Evolutionary conservation across 2,329 filamentous ascomycete species (phyloP).

Genomic region (Trichoderma koningiopsis): DNA sequence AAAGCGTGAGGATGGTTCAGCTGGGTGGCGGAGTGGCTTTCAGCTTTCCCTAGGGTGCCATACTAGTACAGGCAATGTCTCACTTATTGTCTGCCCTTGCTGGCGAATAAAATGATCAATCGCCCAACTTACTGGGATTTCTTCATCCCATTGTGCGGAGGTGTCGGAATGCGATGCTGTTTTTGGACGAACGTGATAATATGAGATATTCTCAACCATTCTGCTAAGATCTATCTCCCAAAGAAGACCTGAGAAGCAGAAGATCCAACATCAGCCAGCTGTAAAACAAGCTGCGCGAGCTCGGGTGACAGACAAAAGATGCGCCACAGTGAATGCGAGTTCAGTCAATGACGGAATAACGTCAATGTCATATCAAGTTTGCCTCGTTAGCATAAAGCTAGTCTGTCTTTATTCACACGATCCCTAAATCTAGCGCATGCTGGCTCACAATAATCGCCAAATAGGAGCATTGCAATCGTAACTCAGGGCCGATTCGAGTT

Average conservation of each 20-base stretch:
- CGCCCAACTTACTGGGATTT: neutral
- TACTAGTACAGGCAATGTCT: neutral
- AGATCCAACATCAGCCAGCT: neutral
- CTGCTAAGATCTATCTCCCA: neutral
- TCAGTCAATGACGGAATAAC: neutral
- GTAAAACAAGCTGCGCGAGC: neutral
- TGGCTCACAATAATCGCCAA: neutral
- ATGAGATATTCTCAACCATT: neutral
- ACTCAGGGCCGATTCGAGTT: constrained; percentile 13
- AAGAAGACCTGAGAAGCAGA: neutral
- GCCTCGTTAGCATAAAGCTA: neutral
- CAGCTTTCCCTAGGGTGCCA: neutral
- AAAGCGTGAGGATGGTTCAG: neutral
- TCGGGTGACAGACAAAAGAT: neutral
- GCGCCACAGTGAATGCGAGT: neutral
- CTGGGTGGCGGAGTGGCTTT: neutral
- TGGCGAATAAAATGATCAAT: neutral
- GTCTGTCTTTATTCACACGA: neutral
- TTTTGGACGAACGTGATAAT: neutral
- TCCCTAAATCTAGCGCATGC: neutral
- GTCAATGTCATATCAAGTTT: neutral
- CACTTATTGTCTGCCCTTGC: neutral
- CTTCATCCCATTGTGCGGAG: neutral
- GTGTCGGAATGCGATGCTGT: constrained; percentile 2
- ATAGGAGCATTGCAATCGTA: neutral